Percentiles rank a stretch among this genome's conserved stretches.
phyloP scores from a whole-genome alignment of 1,284 basidiomycete genomes.

The Ceratobasidium sp. region DNA sequence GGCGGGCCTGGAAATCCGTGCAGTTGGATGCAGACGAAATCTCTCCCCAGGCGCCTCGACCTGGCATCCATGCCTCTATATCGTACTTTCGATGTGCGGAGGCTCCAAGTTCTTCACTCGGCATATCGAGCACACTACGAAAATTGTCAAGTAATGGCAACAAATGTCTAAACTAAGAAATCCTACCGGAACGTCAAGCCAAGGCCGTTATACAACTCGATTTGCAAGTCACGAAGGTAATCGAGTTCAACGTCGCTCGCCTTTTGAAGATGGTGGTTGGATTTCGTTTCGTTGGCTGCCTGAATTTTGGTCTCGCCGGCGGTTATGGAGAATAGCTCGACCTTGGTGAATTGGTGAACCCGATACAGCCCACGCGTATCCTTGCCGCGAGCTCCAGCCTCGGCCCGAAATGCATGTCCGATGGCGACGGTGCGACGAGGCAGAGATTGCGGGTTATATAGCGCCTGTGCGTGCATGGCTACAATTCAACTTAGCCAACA shows the following conservation, averaged over 20 bases:
- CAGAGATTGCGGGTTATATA: conserved; percentile 49
- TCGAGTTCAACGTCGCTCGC: conserved; percentile 80
- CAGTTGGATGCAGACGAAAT: conserved; percentile 94
- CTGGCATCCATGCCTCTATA: conserved; percentile 99
- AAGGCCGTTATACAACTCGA: conserved; percentile 74
- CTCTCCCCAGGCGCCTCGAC: conserved; percentile 95
- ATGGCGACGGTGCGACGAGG: conserved; percentile 86
- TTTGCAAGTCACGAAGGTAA: conserved; percentile 77
- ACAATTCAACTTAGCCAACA: not conserved
- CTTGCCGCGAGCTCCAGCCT: conserved; percentile 90
- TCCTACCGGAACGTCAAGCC: conserved; percentile 81
- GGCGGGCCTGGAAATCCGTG: conserved; percentile 90
- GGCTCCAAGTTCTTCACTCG: conserved; percentile 94
- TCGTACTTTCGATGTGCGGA: conserved; percentile 96
- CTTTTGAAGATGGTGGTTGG: conserved; percentile 50
- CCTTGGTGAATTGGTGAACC: conserved; percentile 97
- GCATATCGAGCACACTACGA: conserved; percentile 94
- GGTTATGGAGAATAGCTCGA: conserved; percentile 85
- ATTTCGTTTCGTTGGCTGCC: not conserved
- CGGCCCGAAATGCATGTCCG: conserved; percentile 91
- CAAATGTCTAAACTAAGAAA: conserved; percentile 20
- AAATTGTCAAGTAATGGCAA: not conserved
- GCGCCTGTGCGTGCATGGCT: conserved; percentile 32
- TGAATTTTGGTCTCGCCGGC: not conserved
- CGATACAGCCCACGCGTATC: conserved; percentile 94